Evolutionary conservation across 2,329 filamentous ascomycete genomes (phyloP), one percentile per base, ranked within the genome.

Genomic region (Alternaria sp.): DNA sequence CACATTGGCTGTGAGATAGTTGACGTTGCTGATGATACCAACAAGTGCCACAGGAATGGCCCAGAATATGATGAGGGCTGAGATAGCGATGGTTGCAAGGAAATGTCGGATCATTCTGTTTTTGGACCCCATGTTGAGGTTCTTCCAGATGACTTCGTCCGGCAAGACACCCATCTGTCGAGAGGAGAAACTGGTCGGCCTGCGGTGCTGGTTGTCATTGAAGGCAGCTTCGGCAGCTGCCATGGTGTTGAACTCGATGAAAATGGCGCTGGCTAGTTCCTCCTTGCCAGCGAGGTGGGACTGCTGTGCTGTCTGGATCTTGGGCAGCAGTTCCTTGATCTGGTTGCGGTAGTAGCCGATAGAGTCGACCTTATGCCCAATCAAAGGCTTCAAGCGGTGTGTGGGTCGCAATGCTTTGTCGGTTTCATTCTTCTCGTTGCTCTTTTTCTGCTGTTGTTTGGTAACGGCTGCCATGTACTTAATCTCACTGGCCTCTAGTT

Each of bases 161-260:
- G 82, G 82, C 52, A 78, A 66, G 1, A 82, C 75, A 54, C 79
- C 81, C 32, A 83, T 75, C 28, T 80, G 78, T 8, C 79, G 78
- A 46, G 81, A 78, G 16, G 73, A 56, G 34, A 82, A 67, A 54
- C 74, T 42, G n/a, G 41, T 42, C 9, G 46, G 53, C 22, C 41
- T 47, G 11, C 34, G 24, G 28, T 51, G 32, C 16, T 41, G 39
- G 14, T 57, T 75, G 12, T 56, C 64, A 52, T 76, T 75, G 32
- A 73, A 93, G 22, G 94, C 94, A 53, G 88, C 86, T 78, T 98
- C 93, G 6, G 95, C 95, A 57, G 91, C 90, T 57, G 89, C 86
- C 77, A 97, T 93, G 4, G 85, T 88, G 59, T 87, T 85, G 72
- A 97, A 99, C 73, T 97, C 92, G 62, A 98, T 87, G 73, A 99